A percentile compares a stretch with the other conserved stretches of the same genome.
Conservation (phyloP, 192 early-diverging fungal genomes). For the Coemansia sp. region DNA sequence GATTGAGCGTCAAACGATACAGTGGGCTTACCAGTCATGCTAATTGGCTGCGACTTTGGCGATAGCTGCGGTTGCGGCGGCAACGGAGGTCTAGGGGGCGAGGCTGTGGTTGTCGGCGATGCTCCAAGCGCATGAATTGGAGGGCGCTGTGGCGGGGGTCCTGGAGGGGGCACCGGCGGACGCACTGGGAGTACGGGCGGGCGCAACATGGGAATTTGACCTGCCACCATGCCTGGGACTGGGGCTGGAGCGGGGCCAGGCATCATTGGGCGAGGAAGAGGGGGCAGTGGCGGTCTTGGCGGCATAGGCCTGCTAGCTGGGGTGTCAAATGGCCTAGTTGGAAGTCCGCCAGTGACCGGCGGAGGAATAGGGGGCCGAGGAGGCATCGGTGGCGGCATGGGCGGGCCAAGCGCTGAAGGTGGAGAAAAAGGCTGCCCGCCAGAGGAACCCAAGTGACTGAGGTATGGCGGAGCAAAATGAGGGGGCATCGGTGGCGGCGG, state of each 20-base stretch:
- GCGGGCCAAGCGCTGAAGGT: neutral
- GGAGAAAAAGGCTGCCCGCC: neutral
- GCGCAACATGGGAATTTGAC: conserved; percentile 5
- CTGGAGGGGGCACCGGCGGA: conserved; percentile 3
- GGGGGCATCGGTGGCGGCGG: conserved; percentile 9
- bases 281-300: neutral
- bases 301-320: neutral
- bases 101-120: neutral
- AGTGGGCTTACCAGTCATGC: conserved; percentile 33
- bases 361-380: neutral
- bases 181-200: conserved; percentile 3
- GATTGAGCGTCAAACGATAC: conserved; percentile 16
- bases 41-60: conserved; percentile 5
- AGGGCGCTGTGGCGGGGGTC: neutral
- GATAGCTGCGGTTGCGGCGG: neutral
- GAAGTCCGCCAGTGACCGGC: conserved; percentile 2
- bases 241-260: neutral
- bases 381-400: neutral
- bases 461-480: neutral
- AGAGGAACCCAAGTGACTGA: neutral
- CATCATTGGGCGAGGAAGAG: conserved; percentile 3
- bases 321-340: conserved; percentile 2
- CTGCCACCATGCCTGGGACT: neutral
- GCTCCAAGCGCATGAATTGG: neutral
- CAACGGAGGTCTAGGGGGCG: neutral